A percentile compares a stretch with the other conserved stretches of the same genome.
Evolutionary conservation across 805 yeast species (phyloP).

Genomic region (Metschnikowia dekortorum): DNA sequence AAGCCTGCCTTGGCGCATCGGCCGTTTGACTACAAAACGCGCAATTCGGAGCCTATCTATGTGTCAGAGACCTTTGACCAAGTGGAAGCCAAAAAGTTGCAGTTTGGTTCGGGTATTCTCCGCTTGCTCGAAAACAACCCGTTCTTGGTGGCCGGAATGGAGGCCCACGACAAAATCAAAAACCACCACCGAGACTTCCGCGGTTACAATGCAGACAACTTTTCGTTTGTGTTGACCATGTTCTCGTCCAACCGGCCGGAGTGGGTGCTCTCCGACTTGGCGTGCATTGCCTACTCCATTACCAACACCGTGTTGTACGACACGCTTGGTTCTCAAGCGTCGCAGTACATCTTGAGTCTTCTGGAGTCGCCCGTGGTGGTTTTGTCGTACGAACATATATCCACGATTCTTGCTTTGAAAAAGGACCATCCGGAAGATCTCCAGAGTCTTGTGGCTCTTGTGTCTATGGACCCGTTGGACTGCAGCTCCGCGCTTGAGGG

Average conservation of each 20-base stretch:
- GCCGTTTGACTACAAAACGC: constrained; percentile 27
- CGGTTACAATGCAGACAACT: constrained; percentile 10
- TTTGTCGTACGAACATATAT: constrained; percentile 10
- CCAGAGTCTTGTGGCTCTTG: constrained; percentile 18
- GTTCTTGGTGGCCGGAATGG: constrained; percentile 15
- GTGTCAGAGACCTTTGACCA: constrained; percentile 25
- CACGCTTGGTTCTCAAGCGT: constrained; percentile 49
- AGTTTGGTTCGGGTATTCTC: constrained; percentile 40
- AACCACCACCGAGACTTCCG: constrained; percentile 12
- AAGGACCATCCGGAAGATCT: constrained; percentile 11
- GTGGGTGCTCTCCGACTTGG: constrained; percentile 69
- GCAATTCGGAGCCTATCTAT: constrained; percentile 31
- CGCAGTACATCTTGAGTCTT: constrained; percentile 56
- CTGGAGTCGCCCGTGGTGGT: constrained; percentile 62
- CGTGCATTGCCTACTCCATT: constrained; percentile 49
- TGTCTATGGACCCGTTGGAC: constrained; percentile 27
- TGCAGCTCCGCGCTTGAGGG: constrained; percentile 10
- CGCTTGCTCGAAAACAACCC: constrained; percentile 21
- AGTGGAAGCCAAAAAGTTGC: constrained; percentile 27
- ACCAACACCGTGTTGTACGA: constrained; percentile 25
- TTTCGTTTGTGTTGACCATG: constrained; percentile 48
- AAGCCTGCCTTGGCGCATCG: constrained; percentile 43
- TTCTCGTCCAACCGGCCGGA: constrained; percentile 58
- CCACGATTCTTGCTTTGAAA: constrained; percentile 11
- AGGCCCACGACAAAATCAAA: constrained; percentile 21